A percentile compares a stretch with the other conserved stretches of the same genome.
Conservation (phyloP, 495 filamentous ascomycete genomes). For the Sporormia fimetaria region DNA sequence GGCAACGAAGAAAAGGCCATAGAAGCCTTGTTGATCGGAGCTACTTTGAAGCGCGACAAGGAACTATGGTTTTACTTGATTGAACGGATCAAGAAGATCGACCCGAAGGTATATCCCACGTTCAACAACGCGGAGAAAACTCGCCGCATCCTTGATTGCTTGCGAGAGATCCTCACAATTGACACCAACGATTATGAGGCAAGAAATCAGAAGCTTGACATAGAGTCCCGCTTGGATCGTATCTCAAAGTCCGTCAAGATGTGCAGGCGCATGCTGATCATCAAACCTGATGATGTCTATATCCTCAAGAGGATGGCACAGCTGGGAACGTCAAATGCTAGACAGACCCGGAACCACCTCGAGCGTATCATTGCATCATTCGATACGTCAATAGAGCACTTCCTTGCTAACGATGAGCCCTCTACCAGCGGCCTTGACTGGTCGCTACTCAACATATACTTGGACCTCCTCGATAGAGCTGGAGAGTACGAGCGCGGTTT, state of each 20-base stretch:
- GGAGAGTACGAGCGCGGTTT: slow-evolving; percentile 54
- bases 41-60: slow-evolving; percentile 57
- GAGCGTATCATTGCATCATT: slow-evolving; percentile 9
- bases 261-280: slow-evolving; percentile 14
- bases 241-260: slow-evolving; percentile 11
- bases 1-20: slow-evolving; percentile 57
- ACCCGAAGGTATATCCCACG: slow-evolving; percentile 35
- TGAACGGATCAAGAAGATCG: slow-evolving; percentile 50
- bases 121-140: slow-evolving; percentile 29
- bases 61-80: slow-evolving; percentile 59
- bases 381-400: slow-evolving; percentile 45
- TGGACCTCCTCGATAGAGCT: slow-evolving; percentile 60
- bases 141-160: slow-evolving; percentile 48
- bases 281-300: slow-evolving; percentile 14
- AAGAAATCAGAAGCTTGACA: slow-evolving; percentile 38
- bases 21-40: slow-evolving; percentile 56
- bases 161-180: slow-evolving; percentile 54
- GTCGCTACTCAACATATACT: slow-evolving; percentile 74
- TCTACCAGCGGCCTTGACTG: slow-evolving; percentile 53
- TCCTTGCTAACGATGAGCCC: slow-evolving; percentile 37
- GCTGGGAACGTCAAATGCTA: slow-evolving; percentile 8
- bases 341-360: slow-evolving; percentile 9
- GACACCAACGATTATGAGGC: slow-evolving; percentile 47
- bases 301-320: slow-evolving; percentile 19
- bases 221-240: slow-evolving; percentile 13